phyloP scores from a whole-genome alignment of 176 grass and related monocot species.

The Triticum turgidum region DNA sequence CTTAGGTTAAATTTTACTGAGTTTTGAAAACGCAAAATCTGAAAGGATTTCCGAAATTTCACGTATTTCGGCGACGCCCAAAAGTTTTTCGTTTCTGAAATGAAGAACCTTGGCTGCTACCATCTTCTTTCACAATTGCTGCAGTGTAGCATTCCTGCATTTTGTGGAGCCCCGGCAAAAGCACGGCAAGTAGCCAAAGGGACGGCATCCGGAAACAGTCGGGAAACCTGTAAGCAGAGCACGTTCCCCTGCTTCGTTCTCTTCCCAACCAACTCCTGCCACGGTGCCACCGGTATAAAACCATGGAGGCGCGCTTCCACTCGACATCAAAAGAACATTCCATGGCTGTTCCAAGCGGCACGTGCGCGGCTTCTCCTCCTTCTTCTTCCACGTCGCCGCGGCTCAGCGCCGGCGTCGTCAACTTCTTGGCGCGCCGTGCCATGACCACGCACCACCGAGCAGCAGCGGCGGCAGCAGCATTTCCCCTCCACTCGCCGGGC shows the following conservation, averaged over 20 bases:
- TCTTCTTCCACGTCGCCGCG: background rate
- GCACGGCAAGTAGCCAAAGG: background rate
- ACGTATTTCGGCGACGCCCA: too few relatives aligned
- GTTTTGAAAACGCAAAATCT: too few relatives aligned
- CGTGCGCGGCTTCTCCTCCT: background rate
- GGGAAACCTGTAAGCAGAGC: background rate
- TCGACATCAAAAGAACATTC: background rate
- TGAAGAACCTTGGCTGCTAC: too few relatives aligned
- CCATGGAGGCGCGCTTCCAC: background rate
- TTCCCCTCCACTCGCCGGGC: constrained; percentile 30
- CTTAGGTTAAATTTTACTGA: too few relatives aligned
- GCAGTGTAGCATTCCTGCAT: background rate
- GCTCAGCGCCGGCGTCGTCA: constrained; percentile 12
- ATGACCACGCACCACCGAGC: constrained; percentile 21
- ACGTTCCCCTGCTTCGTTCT: background rate
- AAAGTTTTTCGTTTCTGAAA: too few relatives aligned
- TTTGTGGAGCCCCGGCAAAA: background rate
- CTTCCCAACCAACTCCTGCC: background rate
- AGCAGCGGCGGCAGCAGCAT: too few relatives aligned
- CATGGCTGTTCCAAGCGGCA: background rate
- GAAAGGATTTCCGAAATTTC: too few relatives aligned
- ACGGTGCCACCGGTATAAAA: background rate
- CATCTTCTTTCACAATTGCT: too few relatives aligned
- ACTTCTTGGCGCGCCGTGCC: constrained; percentile 6
- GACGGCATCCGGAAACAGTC: background rate